phyloP scores from a whole-genome alignment of 169 alveolate genomes.

The Plasmodium coatneyi region DNA sequence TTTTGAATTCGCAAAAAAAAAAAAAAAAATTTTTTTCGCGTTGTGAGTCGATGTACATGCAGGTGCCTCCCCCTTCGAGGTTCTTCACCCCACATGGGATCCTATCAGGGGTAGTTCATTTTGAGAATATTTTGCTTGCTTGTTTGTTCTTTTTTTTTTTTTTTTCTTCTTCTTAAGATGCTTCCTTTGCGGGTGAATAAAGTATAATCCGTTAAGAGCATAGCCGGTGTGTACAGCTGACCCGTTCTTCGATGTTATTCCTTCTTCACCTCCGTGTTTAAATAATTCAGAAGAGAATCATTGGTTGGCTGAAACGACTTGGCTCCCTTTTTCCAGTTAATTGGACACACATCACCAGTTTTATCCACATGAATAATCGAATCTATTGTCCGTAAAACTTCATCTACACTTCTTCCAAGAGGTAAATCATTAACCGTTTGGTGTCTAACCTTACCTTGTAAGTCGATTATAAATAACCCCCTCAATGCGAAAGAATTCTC shows the following conservation, averaged over 20 bases:
- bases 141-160: neutral
- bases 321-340: constrained; percentile 86
- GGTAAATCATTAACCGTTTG: constrained; percentile 82
- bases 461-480: constrained; percentile 83
- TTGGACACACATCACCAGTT: constrained; percentile 87
- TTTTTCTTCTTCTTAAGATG: neutral
- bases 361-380: constrained; percentile 82
- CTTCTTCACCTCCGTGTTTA: constrained; percentile 27
- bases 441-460: constrained; percentile 82
- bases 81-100: neutral
- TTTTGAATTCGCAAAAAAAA: neutral
- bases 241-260: neutral
- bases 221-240: neutral
- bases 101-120: neutral
- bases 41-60: neutral
- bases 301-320: constrained; percentile 50
- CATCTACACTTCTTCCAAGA: constrained; percentile 86
- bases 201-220: neutral
- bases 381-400: constrained; percentile 83
- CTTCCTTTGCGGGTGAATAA: neutral
- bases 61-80: neutral
- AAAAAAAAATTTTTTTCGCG: neutral
- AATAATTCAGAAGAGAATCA: constrained; percentile 33
- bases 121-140: neutral
- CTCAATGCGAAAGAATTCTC: constrained; percentile 83